Evolutionary conservation across 371 early-diverging fungal species (phyloP).

Genomic region (Cladochytrium tenue): DNA sequence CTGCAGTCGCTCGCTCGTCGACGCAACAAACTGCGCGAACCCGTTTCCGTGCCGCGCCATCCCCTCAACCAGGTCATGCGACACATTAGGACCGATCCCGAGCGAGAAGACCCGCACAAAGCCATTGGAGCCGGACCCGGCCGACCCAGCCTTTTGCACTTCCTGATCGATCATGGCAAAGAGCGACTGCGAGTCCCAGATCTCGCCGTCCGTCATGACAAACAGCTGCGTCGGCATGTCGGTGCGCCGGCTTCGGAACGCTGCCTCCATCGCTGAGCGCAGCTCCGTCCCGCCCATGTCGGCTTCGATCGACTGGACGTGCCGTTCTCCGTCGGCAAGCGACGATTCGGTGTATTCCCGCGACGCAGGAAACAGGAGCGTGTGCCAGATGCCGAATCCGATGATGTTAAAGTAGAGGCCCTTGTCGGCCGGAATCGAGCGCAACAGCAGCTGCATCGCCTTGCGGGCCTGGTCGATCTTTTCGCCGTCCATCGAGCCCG

Average conservation of each 20-base stretch:
- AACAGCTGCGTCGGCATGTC: slow-evolving; percentile 47
- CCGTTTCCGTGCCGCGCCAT: slow-evolving; percentile 48
- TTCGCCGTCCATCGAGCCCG: slow-evolving; percentile 27
- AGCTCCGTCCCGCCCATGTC: slow-evolving; percentile 54
- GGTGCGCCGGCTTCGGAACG: slow-evolving; percentile 21
- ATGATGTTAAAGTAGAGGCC: slow-evolving; percentile 47
- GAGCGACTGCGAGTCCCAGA: slow-evolving; percentile 37
- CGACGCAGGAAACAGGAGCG: slow-evolving; percentile 39
- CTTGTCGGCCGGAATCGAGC: slow-evolving; percentile 40
- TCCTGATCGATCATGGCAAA: slow-evolving; percentile 23
- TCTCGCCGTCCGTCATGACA: slow-evolving; percentile 52
- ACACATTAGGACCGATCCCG: slow-evolving; percentile 48
- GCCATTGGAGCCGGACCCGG: background rate
- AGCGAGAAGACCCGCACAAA: slow-evolving; percentile 46
- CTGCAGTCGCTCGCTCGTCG: slow-evolving; percentile 43
- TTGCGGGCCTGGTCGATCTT: slow-evolving; percentile 18
- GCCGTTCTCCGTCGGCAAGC: slow-evolving; percentile 30
- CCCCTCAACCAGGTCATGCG: slow-evolving; percentile 49
- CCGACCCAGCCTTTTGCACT: slow-evolving; percentile 17
- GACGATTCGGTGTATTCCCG: slow-evolving; percentile 30
- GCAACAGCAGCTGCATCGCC: slow-evolving; percentile 35
- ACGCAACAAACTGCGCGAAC: slow-evolving; percentile 46
- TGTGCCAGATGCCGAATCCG: slow-evolving; percentile 40
- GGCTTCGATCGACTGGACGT: slow-evolving; percentile 32
- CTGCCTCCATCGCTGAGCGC: slow-evolving; percentile 28